Percentiles rank a stretch among this genome's conserved stretches.
These are phyloP conservation scores for Pythium guiyangense DNA, from an alignment of 352 stramenopile genomes.

Conservation along the genomic window DNA sequence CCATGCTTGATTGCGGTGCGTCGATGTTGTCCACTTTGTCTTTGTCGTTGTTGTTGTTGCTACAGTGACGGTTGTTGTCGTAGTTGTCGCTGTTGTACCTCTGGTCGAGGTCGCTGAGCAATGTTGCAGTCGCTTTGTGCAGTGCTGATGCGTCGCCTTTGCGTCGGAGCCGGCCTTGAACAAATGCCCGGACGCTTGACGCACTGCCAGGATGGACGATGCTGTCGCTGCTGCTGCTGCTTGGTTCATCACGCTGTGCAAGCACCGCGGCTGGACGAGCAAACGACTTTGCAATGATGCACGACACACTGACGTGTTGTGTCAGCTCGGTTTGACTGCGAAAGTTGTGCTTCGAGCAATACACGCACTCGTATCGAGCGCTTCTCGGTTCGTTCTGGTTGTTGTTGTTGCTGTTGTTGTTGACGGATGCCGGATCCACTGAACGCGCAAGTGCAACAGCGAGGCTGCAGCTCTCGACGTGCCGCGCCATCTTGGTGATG, in stretches of 20 bases:
- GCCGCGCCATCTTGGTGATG: background rate
- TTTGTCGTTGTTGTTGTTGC: conserved; percentile 3
- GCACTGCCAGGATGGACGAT: background rate
- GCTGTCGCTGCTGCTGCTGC: too few relatives aligned
- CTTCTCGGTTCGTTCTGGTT: background rate
- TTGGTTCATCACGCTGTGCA: too few relatives aligned
- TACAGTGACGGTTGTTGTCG: too few relatives aligned
- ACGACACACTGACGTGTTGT: conserved; percentile 29
- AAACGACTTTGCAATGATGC: conserved; percentile 37
- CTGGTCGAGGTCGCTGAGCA: background rate
- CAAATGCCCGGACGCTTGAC: conserved; percentile 7
- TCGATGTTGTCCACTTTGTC: background rate
- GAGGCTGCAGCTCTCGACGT: background rate
- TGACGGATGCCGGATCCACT: background rate
- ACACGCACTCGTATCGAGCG: conserved; percentile 25
- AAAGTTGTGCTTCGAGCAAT: conserved; percentile 36
- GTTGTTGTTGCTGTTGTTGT: too few relatives aligned
- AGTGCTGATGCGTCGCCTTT: conserved; percentile 20
- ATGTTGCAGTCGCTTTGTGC: background rate
- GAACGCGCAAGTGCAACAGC: background rate
- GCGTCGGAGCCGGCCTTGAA: conserved; percentile 29
- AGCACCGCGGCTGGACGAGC: background rate
- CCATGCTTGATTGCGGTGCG: background rate
- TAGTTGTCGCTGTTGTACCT: conserved; percentile 3
- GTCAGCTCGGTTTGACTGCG: conserved; percentile 17